Conservation (phyloP, 352 stramenopile species). For the Saprolegnia parasitica region DNA sequence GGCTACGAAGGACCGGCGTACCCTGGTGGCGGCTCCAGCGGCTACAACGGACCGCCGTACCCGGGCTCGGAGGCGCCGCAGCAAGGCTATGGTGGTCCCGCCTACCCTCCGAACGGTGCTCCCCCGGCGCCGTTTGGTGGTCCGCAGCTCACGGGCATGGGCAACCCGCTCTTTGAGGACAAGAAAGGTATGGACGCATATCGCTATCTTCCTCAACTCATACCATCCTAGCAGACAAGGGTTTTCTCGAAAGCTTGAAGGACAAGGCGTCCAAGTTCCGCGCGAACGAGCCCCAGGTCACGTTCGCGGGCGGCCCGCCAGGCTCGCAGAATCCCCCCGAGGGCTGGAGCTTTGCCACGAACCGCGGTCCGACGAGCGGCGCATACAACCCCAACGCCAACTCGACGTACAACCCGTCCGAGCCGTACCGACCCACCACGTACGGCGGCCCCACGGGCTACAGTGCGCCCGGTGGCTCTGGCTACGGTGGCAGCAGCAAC, state of each 20-base stretch:
- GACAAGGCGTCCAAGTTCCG: conserved; percentile 79
- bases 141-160: conserved; percentile 89
- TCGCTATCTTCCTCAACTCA: not conserved
- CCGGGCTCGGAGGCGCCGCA: conserved; percentile 30
- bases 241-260: conserved; percentile 82
- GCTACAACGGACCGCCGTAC: conserved; percentile 31
- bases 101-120: conserved; percentile 41
- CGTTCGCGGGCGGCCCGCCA: conserved; percentile 50
- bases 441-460: conserved; percentile 50
- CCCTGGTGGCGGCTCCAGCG: conserved; percentile 36
- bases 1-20: conserved; percentile 41
- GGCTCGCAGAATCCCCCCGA: conserved; percentile 66
- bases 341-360: conserved; percentile 81
- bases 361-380: conserved; percentile 71
- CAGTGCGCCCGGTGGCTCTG: conserved; percentile 33
- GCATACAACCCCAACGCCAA: conserved; percentile 49
- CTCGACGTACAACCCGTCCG: conserved; percentile 70
- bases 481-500: not conserved
- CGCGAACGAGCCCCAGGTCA: conserved; percentile 57
- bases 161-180: conserved; percentile 94
- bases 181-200: conserved; percentile 43
- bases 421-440: conserved; percentile 61
- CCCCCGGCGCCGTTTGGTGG: conserved; percentile 47
- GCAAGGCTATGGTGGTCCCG: conserved; percentile 37
- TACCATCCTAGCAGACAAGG: conserved; percentile 56